phyloP scores from a whole-genome alignment of 805 yeast species.

The Candida corydali region DNA sequence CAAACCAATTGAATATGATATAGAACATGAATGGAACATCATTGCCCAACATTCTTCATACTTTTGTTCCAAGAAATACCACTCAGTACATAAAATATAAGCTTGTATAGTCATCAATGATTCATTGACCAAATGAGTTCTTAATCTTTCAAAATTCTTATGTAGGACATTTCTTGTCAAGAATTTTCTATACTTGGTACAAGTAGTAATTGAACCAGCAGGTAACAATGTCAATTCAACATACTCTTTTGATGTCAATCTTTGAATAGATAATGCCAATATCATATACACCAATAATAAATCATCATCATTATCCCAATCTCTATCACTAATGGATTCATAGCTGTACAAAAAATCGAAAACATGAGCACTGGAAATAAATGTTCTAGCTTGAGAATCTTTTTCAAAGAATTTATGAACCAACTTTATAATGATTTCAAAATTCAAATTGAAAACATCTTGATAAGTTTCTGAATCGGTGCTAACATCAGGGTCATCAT shows the following conservation, averaged over 20 bases:
- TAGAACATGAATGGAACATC: conserved; percentile 46
- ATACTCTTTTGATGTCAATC: conserved; percentile 28
- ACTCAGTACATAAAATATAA: conserved; percentile 49
- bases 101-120: conserved; percentile 46
- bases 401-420: conserved; percentile 41
- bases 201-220: conserved; percentile 17
- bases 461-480: conserved; percentile 14
- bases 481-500: conserved; percentile 15
- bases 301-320: conserved; percentile 50
- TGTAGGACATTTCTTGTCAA: conserved; percentile 24
- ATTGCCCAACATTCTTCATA: conserved; percentile 52
- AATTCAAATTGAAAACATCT: conserved; percentile 22
- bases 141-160: conserved; percentile 41
- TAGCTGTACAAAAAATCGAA: conserved; percentile 35
- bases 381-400: conserved; percentile 36
- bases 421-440: conserved; percentile 26
- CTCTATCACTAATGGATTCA: conserved; percentile 23
- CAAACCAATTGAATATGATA: conserved; percentile 48
- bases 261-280: conserved; percentile 36
- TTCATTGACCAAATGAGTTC: conserved; percentile 45
- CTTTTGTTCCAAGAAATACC: conserved; percentile 44
- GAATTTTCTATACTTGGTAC: conserved; percentile 14
- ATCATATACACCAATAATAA: conserved; percentile 43
- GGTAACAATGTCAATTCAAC: conserved; percentile 15
- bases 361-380: conserved; percentile 29